Conservation (phyloP, 1,139 yeast genomes). For the Kurtzmaniella quercitrusa region DNA sequence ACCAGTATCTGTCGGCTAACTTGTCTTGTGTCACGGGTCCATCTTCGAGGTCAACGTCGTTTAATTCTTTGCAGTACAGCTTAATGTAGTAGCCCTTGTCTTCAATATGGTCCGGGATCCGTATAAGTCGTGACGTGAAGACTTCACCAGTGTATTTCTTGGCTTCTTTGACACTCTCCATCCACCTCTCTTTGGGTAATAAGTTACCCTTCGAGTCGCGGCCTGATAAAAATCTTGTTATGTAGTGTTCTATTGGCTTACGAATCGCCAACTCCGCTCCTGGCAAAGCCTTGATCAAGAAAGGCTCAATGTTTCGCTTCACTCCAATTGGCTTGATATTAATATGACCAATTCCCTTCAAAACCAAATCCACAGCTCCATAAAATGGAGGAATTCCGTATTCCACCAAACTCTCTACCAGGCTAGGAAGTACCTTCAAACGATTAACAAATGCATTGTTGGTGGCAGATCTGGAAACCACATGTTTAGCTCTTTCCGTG, state of each 20-base stretch:
- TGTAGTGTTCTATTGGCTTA: conserved; percentile 33
- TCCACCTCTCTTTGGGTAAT: conserved; percentile 27
- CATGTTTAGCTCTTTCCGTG: conserved; percentile 24
- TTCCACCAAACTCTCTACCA: conserved; percentile 31
- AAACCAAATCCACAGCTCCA: conserved; percentile 64
- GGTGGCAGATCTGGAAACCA: conserved; percentile 11
- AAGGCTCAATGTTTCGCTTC: conserved; percentile 19
- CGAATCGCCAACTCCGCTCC: conserved; percentile 29
- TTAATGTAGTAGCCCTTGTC: conserved; percentile 7
- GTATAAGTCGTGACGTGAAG: conserved; percentile 22
- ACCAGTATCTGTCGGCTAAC: background rate
- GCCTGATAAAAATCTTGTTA: conserved; percentile 31
- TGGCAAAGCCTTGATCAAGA: conserved; percentile 30
- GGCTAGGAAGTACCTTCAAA: conserved; percentile 28
- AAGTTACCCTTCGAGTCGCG: conserved; percentile 35
- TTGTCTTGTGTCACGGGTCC: conserved; percentile 10
- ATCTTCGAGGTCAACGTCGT: conserved; percentile 6
- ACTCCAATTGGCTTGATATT: conserved; percentile 62
- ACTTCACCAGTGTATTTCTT: conserved; percentile 21
- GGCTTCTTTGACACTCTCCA: conserved; percentile 24
- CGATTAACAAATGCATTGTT: conserved; percentile 20
- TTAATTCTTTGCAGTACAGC: conserved; percentile 5
- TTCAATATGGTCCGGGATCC: conserved; percentile 10
- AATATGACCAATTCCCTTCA: conserved; percentile 66
- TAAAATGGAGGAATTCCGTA: conserved; percentile 62